A percentile compares a stretch with the other conserved stretches of the same genome.
Evolutionary conservation across 2,329 filamentous ascomycete genomes (phyloP).

Genomic region (Beauveria scarabaeidicola): DNA sequence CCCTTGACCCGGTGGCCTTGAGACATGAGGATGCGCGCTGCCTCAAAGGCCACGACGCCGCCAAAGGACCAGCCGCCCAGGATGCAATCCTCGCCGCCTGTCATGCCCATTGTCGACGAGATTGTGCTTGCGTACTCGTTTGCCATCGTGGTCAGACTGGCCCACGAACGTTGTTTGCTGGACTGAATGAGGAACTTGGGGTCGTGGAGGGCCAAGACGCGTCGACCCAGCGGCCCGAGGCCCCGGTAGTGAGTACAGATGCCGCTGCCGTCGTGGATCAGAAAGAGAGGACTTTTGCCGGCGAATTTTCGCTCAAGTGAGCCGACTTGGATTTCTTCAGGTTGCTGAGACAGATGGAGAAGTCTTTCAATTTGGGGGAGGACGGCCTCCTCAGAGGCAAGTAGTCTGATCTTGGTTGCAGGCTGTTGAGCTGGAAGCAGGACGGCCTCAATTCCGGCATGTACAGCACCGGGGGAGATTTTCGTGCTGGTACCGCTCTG

Average conservation of each 20-base stretch:
- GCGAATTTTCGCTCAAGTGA: not conserved
- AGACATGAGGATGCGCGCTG: constrained; percentile 30
- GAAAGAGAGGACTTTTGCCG: constrained; percentile 12
- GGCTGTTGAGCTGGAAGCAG: not conserved
- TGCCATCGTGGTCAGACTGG: not conserved
- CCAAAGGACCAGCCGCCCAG: constrained; percentile 48
- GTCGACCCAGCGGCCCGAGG: constrained; percentile 6
- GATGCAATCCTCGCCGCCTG: not conserved
- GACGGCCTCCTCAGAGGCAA: not conserved
- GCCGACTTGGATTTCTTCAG: not conserved
- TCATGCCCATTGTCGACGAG: not conserved
- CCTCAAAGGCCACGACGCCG: constrained; percentile 42
- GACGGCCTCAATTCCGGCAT: not conserved
- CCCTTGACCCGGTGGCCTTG: constrained; percentile 28
- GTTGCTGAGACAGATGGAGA: not conserved
- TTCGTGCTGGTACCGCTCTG: not conserved
- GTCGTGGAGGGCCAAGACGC: constrained; percentile 14
- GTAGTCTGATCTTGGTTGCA: not conserved
- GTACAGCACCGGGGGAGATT: not conserved
- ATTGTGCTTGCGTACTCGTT: not conserved
- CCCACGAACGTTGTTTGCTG: constrained; percentile 1
- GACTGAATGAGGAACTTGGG: constrained; percentile 10
- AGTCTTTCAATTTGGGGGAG: not conserved
- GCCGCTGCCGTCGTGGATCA: constrained; percentile 24
- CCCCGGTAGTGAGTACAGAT: constrained; percentile 14